Conservation (phyloP, 768 basidiomycete genomes). For the Suillus clintonianus region DNA sequence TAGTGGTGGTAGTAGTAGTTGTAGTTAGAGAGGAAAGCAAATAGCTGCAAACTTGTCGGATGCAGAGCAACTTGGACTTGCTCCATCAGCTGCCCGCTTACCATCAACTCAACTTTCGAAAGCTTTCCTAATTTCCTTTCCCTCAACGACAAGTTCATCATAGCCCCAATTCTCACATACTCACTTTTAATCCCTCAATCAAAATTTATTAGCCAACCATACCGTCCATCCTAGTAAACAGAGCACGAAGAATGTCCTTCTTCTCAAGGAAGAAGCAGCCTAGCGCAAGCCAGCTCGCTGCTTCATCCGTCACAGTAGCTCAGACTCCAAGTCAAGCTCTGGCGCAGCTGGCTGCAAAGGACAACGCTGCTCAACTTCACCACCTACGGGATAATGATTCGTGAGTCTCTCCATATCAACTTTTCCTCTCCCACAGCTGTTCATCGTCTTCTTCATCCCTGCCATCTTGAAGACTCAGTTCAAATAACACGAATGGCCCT, state of each 20-base stretch:
- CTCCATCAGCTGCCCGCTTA: too few relatives aligned
- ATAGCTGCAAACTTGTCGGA: too few relatives aligned
- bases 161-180: background rate
- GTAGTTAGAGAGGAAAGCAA: too few relatives aligned
- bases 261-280: conserved; percentile 86
- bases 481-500: conserved; percentile 21
- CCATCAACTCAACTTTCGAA: background rate
- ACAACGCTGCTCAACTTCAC: conserved; percentile 23
- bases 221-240: conserved; percentile 63
- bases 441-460: background rate
- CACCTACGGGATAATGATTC: conserved; percentile 27
- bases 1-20: too few relatives aligned
- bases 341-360: conserved; percentile 50
- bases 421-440: background rate
- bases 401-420: conserved; percentile 32
- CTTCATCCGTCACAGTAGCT: conserved; percentile 53
- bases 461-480: conserved; percentile 17
- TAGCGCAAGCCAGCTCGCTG: conserved; percentile 43
- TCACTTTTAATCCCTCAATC: conserved; percentile 3
- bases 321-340: conserved; percentile 71
- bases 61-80: too few relatives aligned
- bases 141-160: background rate
- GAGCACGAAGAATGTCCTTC: conserved; percentile 87
- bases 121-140: background rate
- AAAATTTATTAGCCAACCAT: conserved; percentile 47